A percentile compares a stretch with the other conserved stretches of the same genome.
Conservation (phyloP, 371 early-diverging fungal species). For the Nematocida sp. region DNA sequence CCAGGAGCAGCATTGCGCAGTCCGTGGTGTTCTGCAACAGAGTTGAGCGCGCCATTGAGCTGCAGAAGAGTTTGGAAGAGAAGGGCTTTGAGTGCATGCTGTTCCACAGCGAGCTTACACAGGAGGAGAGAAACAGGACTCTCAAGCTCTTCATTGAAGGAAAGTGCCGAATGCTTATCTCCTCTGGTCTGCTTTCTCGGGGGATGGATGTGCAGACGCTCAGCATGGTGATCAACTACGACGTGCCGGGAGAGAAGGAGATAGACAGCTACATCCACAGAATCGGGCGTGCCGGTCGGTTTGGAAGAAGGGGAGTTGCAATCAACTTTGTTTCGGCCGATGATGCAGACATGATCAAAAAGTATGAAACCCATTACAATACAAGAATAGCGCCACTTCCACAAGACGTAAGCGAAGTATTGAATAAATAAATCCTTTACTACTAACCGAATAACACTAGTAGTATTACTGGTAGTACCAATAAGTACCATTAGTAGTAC, state of each 20-base stretch:
- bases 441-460: background rate
- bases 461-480: background rate
- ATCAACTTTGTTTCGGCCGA: conserved; percentile 91
- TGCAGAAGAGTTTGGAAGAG: conserved; percentile 82
- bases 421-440: conserved; percentile 32
- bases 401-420: conserved; percentile 14
- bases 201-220: conserved; percentile 99
- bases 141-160: conserved; percentile 81
- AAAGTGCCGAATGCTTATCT: conserved; percentile 85
- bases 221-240: conserved; percentile 93
- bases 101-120: conserved; percentile 96
- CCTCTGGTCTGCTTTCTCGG: conserved; percentile 92
- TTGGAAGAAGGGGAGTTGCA: conserved; percentile 96
- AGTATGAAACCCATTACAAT: conserved; percentile 90
- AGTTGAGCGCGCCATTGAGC: conserved; percentile 85
- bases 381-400: conserved; percentile 92
- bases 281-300: conserved; percentile 97
- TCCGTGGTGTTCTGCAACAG: conserved; percentile 98
- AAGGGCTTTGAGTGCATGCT: conserved; percentile 87
- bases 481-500: too few relatives aligned
- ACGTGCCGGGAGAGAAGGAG: conserved; percentile 85
- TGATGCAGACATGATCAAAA: conserved; percentile 80
- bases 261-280: conserved; percentile 65
- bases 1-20: conserved; percentile 85
- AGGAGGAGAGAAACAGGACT: conserved; percentile 84